Evolutionary conservation across 192 early-diverging fungal genomes (phyloP), one percentile per base, ranked within the genome.

Genomic region (Coemansia sp.): DNA sequence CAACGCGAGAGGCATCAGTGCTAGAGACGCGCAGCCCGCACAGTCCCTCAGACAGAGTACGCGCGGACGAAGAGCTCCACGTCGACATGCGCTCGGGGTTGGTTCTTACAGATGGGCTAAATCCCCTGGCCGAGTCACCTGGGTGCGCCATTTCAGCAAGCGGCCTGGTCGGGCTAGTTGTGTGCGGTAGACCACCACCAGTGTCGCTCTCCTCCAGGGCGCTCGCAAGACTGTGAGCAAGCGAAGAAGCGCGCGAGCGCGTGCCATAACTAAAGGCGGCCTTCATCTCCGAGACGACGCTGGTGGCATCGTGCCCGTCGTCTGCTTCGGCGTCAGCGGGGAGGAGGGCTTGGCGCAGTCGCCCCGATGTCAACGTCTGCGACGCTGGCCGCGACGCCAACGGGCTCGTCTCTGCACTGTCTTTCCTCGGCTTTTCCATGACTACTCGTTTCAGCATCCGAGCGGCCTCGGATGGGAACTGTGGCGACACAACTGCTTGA

Each of bases 11-110:
- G 35, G 73, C 76, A 18, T 80, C 76, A 3, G 34, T 29, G 37
- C 66, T 57, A 12, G 72, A 36, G 11, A 68, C 62, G 5, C 72
- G 61, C 27, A 58, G 42, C 12, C 62, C 53, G 10, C 43, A 56
- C 33, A 61, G n/a, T 19, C 62, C 67, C 19, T 74, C 72, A 2
- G 76, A 54, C 8, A 80, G 57, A 9, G 76, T 80, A 24, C 63
- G 59, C 0, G 63, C 71, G 5, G 76, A 80, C 4, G 76, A 80
- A 1, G 76, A 62, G 53, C 76, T 80, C 76, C 76, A 80, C 12
- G 76, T 80, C 29, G 76, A 80, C 76, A 80, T 69, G 12, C 76
- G 62, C 46, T 68, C 76, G 0, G 70, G 60, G 58, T 68, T 74
- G 37, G 42, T 60, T 18, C 66, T 52, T 7, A 36, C 39, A 61